Conservation (phyloP, 371 early-diverging fungal genomes). For the Blyttiomyces sp. region DNA sequence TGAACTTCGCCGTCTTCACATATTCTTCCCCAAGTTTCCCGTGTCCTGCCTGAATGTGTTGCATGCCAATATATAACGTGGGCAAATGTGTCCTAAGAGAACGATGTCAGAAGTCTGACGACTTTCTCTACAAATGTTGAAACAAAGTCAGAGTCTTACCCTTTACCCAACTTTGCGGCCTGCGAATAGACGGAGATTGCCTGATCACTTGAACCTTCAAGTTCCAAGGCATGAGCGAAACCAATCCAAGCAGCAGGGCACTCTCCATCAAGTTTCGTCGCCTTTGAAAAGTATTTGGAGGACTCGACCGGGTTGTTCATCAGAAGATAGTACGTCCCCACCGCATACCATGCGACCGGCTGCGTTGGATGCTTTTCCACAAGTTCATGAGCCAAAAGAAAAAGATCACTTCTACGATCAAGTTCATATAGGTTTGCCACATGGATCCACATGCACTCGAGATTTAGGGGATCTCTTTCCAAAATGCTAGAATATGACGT, state of each 20-base stretch:
- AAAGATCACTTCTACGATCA: constrained; percentile 57
- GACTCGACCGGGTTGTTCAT: constrained; percentile 59
- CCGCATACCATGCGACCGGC: constrained; percentile 66
- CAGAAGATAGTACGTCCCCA: constrained; percentile 66
- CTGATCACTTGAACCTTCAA: constrained; percentile 71
- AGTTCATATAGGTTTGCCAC: constrained; percentile 65
- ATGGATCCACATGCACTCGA: constrained; percentile 56
- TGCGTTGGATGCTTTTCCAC: constrained; percentile 51
- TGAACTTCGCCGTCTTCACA: constrained; percentile 46
- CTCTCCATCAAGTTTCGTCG: constrained; percentile 55
- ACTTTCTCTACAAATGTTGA: not conserved
- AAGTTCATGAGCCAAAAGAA: constrained; percentile 59
- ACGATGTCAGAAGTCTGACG: not conserved
- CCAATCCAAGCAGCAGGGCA: constrained; percentile 76
- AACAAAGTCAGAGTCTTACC: constrained; percentile 43
- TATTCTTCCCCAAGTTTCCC: constrained; percentile 57
- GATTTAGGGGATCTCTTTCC: constrained; percentile 56
- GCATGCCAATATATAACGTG: constrained; percentile 69
- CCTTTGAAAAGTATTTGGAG: constrained; percentile 54
- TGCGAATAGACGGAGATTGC: constrained; percentile 72
- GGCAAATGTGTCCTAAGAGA: constrained; percentile 54
- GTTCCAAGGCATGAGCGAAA: constrained; percentile 74
- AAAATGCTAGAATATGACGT: constrained; percentile 52
- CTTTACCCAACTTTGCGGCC: constrained; percentile 58
- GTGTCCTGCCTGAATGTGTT: constrained; percentile 57